Evolutionary conservation across 495 filamentous ascomycete species (phyloP).

Genomic region (Trichoderma erinaceum): DNA sequence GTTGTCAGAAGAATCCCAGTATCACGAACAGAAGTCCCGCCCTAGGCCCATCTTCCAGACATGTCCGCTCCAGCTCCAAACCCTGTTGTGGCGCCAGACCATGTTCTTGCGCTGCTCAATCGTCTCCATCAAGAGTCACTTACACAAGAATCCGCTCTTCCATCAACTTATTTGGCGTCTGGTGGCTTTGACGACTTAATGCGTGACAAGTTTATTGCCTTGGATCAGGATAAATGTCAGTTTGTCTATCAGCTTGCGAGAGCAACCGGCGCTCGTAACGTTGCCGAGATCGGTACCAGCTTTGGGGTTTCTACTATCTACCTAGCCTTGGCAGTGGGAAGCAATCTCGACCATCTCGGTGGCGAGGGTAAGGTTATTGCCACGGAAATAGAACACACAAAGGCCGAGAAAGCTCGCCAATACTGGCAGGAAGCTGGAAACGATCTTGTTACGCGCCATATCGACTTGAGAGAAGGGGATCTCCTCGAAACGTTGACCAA

Average conservation of each 20-base stretch:
- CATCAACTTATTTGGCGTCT: neutral
- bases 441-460: conserved; percentile 34
- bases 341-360: conserved; percentile 25
- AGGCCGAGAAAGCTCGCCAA: conserved; percentile 38
- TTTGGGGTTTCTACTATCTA: conserved; percentile 58
- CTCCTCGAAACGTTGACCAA: conserved; percentile 44
- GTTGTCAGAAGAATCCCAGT: too few species aligned
- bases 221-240: conserved; percentile 47
- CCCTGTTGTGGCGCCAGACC: neutral
- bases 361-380: conserved; percentile 41
- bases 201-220: conserved; percentile 41
- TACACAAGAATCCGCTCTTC: neutral
- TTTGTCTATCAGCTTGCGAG: conserved; percentile 42
- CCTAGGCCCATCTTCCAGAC: neutral
- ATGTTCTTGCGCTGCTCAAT: neutral
- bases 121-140: neutral
- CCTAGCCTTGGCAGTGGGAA: conserved; percentile 47
- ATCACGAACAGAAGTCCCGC: too few species aligned
- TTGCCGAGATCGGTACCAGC: conserved; percentile 53
- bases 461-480: conserved; percentile 50
- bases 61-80: neutral
- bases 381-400: conserved; percentile 47
- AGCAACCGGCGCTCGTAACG: conserved; percentile 38
- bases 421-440: conserved; percentile 45
- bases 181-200: conserved; percentile 9